Evolutionary conservation across 1,284 basidiomycete species (phyloP), one percentile per base, ranked within the genome.

Genomic region (Sanghuangporus weigelae): DNA sequence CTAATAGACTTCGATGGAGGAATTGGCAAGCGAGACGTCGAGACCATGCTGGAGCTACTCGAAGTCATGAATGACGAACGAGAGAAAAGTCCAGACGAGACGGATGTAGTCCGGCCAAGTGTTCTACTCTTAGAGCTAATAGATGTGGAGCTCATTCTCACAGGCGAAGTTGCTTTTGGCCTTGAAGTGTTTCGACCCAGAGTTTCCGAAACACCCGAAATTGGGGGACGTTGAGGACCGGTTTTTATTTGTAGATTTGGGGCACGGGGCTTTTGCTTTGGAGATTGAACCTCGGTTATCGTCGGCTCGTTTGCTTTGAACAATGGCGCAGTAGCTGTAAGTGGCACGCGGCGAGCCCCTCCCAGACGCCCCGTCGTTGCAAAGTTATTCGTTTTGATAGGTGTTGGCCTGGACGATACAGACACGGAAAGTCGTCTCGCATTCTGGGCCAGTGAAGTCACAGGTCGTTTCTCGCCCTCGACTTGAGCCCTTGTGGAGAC

Each of bases 261-360:
- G 19, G 26, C 42, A 16, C 58, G 36, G n/a, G 54, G 35, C 46
- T 23, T 53, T 10, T n/a, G 42, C 26, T 11, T 49, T n/a, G 48
- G 46, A 1, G 61, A 14, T 21, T 40, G 46, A 12, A 38, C 49
- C 26, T 39, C 55, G 19, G 23, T 26, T 26, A 50, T 51, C 16
- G 44, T 49, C 3, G 36, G 11, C 16, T 44, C 31, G 14, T 44
- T 61, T 31, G 60, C 14, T 44, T 61, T 57, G 40, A 57, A 58
- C 7, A 64, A 42, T 7, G 59, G 59, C 10, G 63, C 63, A 21
- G 57, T 59, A 1, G 53, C 53, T 7, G 59, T 61, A 6, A 64
- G 42, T 10, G 63, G 63, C 10, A 61, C 63, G 21, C 63, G 59
- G 11, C 63, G 50, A 31, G 63, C 63, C 14, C 63, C 63, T 4